phyloP scores from a whole-genome alignment of 768 basidiomycete species.

The Phylloporus sp. region DNA sequence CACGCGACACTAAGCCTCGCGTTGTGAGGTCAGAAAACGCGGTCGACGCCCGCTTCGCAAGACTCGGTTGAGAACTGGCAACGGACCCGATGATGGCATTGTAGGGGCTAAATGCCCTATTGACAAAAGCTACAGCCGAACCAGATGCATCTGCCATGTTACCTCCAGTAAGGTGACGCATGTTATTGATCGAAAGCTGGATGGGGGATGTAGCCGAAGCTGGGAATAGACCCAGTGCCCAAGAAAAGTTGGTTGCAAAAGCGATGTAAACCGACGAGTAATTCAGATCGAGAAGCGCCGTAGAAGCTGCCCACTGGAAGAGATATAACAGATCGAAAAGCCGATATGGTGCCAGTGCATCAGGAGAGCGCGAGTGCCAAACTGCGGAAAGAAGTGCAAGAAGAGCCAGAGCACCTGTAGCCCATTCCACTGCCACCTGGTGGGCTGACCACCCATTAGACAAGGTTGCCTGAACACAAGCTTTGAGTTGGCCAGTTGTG shows the following conservation, averaged over 20 bases:
- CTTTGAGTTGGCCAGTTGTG: slow-evolving; percentile 67
- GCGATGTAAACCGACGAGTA: slow-evolving; percentile 82
- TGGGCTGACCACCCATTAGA: slow-evolving; percentile 87
- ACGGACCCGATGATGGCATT: slow-evolving; percentile 35
- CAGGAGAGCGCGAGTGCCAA: slow-evolving; percentile 53
- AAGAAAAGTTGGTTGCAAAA: slow-evolving; percentile 83
- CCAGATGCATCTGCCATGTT: slow-evolving; percentile 57
- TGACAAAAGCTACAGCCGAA: slow-evolving; percentile 70
- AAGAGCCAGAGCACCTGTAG: slow-evolving; percentile 62
- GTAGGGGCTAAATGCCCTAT: slow-evolving; percentile 79
- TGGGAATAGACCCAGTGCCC: slow-evolving; percentile 77
- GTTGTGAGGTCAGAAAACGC: slow-evolving; percentile 11
- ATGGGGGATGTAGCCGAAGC: slow-evolving; percentile 52
- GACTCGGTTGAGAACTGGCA: not conserved
- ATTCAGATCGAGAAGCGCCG: slow-evolving; percentile 78
- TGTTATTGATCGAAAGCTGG: slow-evolving; percentile 73
- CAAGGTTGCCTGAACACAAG: slow-evolving; percentile 88
- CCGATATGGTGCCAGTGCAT: slow-evolving; percentile 65
- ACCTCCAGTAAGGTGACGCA: slow-evolving; percentile 84
- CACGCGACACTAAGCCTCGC: not conserved
- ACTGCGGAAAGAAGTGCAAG: slow-evolving; percentile 53
- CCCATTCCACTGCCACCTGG: slow-evolving; percentile 74
- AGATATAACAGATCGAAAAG: slow-evolving; percentile 79
- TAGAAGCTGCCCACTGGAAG: slow-evolving; percentile 80
- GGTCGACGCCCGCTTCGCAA: slow-evolving; percentile 8